Percentiles rank a stretch among this genome's conserved stretches.
phyloP scores from a whole-genome alignment of 2,329 filamentous ascomycete genomes.

The Grosmannia penicillata region DNA sequence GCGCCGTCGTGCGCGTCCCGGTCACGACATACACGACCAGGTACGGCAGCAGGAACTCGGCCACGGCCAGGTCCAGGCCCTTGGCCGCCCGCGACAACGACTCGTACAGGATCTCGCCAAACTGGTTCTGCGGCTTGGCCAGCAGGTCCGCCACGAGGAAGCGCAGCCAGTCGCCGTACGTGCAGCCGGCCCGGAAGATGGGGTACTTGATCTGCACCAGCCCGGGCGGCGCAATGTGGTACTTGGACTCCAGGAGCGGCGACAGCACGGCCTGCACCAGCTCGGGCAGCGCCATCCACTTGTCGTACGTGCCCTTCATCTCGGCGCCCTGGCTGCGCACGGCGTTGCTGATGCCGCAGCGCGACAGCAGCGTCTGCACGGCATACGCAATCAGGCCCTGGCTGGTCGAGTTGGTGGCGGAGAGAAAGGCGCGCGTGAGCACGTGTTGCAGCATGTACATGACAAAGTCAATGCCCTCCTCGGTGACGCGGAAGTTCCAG shows the following conservation, averaged over 20 bases:
- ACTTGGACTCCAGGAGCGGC: slow-evolving; percentile 77
- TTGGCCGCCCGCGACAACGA: slow-evolving; percentile 70
- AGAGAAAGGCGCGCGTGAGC: slow-evolving; percentile 80
- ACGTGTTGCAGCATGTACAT: slow-evolving; percentile 76
- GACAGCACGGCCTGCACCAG: slow-evolving; percentile 66
- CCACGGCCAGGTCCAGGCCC: slow-evolving; percentile 72
- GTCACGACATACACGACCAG: slow-evolving; percentile 71
- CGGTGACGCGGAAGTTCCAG: slow-evolving; percentile 66
- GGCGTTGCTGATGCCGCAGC: slow-evolving; percentile 55
- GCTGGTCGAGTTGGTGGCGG: slow-evolving; percentile 70
- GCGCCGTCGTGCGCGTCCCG: slow-evolving; percentile 31
- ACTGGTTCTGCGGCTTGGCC: slow-evolving; percentile 58
- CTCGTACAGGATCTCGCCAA: slow-evolving; percentile 64
- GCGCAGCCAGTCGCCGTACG: slow-evolving; percentile 71
- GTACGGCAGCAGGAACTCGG: slow-evolving; percentile 81
- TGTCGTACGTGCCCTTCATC: slow-evolving; percentile 46
- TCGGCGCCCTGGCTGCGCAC: slow-evolving; percentile 21
- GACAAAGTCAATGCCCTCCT: slow-evolving; percentile 75
- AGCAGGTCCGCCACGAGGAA: slow-evolving; percentile 70
- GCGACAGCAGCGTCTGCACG: slow-evolving; percentile 80
- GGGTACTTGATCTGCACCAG: slow-evolving; percentile 53
- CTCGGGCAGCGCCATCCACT: slow-evolving; percentile 69
- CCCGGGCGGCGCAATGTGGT: slow-evolving; percentile 51
- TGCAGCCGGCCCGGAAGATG: slow-evolving; percentile 53
- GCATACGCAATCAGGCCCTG: slow-evolving; percentile 88